Conservation (phyloP, 768 basidiomycete genomes). For the Dacryopinax spathularia region DNA sequence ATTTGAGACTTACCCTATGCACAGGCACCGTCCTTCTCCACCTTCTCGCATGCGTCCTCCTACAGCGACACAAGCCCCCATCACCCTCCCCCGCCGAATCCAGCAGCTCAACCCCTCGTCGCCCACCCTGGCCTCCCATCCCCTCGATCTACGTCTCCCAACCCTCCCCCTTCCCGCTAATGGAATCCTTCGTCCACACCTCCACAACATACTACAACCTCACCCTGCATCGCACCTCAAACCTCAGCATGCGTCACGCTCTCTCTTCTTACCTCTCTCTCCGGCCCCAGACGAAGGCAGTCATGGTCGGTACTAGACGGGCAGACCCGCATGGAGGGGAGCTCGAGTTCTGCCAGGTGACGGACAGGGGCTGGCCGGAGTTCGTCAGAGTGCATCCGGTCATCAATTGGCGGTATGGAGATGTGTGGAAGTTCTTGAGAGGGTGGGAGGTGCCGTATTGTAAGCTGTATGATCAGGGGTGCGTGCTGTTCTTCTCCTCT, state of each 20-base stretch:
- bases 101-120: constrained; percentile 33
- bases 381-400: constrained; percentile 91
- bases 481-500: constrained; percentile 18
- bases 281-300: constrained; percentile 44
- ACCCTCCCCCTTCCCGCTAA: constrained; percentile 67
- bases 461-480: constrained; percentile 82
- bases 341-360: constrained; percentile 60
- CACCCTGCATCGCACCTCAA: constrained; percentile 44
- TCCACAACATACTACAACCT: constrained; percentile 52
- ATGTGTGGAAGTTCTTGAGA: constrained; percentile 80
- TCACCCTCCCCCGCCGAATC: constrained; percentile 24
- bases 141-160: constrained; percentile 72
- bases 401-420: constrained; percentile 82
- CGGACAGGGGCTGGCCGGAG: constrained; percentile 77
- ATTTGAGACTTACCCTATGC: not conserved
- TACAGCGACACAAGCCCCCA: constrained; percentile 26
- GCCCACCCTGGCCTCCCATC: constrained; percentile 9
- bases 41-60: constrained; percentile 63
- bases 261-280: constrained; percentile 11
- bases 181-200: constrained; percentile 71
- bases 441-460: constrained; percentile 73
- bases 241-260: not conserved
- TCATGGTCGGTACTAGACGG: constrained; percentile 78
- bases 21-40: constrained; percentile 91
- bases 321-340: constrained; percentile 83